phyloP scores from a whole-genome alignment of 176 grass and related monocot genomes.

The Thinopyrum elongatum region DNA sequence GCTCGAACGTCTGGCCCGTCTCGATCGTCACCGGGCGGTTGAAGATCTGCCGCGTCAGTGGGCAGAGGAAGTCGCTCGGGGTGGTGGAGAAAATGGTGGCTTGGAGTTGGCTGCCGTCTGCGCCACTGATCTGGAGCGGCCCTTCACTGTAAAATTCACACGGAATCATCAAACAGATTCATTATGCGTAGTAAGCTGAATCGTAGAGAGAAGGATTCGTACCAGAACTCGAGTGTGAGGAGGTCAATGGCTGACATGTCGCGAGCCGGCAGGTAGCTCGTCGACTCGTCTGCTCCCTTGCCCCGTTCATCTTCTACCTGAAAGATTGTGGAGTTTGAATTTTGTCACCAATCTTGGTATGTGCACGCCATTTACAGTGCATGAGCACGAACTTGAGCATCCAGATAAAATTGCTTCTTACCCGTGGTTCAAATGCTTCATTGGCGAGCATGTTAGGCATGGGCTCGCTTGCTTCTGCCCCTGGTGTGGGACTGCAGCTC shows the following conservation, averaged over 20 bases:
- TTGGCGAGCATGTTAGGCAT: not conserved
- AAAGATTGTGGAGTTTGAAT: not conserved
- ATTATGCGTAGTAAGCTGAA: too few species aligned
- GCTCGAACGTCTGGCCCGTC: slow-evolving; percentile 61
- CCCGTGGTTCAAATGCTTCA: slow-evolving; percentile 10
- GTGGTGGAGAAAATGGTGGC: slow-evolving; percentile 16
- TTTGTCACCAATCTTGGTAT: not conserved
- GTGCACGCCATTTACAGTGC: too few species aligned
- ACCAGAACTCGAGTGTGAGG: slow-evolving; percentile 40
- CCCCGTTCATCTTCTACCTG: slow-evolving; percentile 14
- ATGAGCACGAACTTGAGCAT: not conserved
- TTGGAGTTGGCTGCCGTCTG: not conserved
- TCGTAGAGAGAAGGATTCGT: not conserved
- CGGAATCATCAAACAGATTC: not conserved
- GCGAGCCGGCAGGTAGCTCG: not conserved
- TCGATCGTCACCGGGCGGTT: slow-evolving; percentile 38
- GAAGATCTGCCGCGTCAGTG: slow-evolving; percentile 51
- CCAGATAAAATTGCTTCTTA: not conserved
- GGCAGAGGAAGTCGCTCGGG: slow-evolving; percentile 48
- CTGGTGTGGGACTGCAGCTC: not conserved
- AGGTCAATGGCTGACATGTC: slow-evolving; percentile 29
- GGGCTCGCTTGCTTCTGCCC: not conserved
- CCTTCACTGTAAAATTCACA: slow-evolving; percentile 28
- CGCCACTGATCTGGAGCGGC: slow-evolving; percentile 13
- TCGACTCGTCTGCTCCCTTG: slow-evolving; percentile 16